A percentile compares a stretch with the other conserved stretches of the same genome.
These are phyloP conservation scores for Xylaria sp. DNA, from an alignment of 2,329 filamentous ascomycete species.

Conservation along the genomic window DNA sequence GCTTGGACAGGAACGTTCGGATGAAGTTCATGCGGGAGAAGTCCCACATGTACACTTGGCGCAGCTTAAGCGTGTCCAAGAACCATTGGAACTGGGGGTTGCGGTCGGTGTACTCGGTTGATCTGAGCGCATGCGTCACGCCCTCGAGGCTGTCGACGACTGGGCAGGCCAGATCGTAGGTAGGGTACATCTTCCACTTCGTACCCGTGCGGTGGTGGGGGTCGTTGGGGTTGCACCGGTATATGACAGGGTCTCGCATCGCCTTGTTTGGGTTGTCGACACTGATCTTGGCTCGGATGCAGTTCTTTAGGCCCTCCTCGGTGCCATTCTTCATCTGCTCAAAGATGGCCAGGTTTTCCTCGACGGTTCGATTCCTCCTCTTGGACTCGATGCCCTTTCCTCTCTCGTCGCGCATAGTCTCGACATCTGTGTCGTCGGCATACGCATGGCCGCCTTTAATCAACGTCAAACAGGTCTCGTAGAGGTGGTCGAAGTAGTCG, in stretches of 20 bases:
- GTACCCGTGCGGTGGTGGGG: slow-evolving; percentile 81
- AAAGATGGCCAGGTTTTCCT: slow-evolving; percentile 87
- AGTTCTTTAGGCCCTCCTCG: slow-evolving; percentile 83
- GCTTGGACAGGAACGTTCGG: slow-evolving; percentile 83
- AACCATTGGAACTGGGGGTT: slow-evolving; percentile 92
- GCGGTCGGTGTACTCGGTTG: slow-evolving; percentile 88
- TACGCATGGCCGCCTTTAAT: slow-evolving; percentile 91
- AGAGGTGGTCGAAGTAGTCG: slow-evolving; percentile 94
- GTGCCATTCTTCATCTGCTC: slow-evolving; percentile 93
- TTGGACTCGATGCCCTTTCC: slow-evolving; percentile 85
- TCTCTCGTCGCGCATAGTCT: slow-evolving; percentile 86
- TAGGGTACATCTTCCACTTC: slow-evolving; percentile 87
- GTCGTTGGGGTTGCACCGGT: slow-evolving; percentile 81
- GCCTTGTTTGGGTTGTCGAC: slow-evolving; percentile 94
- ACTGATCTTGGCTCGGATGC: slow-evolving; percentile 94
- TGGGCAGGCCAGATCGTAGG: slow-evolving; percentile 87
- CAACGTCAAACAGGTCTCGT: slow-evolving; percentile 84
- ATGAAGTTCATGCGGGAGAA: slow-evolving; percentile 88
- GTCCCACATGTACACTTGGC: slow-evolving; percentile 85
- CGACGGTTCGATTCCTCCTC: slow-evolving; percentile 79
- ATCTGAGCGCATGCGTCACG: slow-evolving; percentile 83
- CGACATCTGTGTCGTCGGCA: slow-evolving; percentile 91
- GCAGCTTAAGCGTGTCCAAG: slow-evolving; percentile 76
- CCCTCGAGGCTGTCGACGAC: slow-evolving; percentile 84
- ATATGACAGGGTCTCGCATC: slow-evolving; percentile 96